Evolutionary conservation across 805 yeast species (phyloP).

Genomic region (Wickerhamiella kurtzmanii): DNA sequence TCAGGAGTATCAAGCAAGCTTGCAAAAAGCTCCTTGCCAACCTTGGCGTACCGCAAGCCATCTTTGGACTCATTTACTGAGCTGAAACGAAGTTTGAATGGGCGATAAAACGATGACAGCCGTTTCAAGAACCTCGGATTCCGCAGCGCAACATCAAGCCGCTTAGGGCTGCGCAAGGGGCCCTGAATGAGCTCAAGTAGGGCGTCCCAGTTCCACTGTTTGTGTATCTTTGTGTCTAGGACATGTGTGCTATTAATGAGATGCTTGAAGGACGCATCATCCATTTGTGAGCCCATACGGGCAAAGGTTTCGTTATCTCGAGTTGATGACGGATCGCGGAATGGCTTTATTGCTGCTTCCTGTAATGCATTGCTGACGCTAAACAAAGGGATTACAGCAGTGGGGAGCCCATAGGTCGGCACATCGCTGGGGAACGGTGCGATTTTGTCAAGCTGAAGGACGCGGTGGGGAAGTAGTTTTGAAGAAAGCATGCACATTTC

Average conservation of each 20-base stretch:
- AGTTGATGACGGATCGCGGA: not conserved
- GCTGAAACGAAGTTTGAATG: constrained; percentile 74
- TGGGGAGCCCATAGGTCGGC: not conserved
- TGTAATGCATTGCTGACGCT: constrained; percentile 30
- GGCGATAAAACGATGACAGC: constrained; percentile 74
- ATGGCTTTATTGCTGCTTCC: not conserved
- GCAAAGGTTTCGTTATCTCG: constrained; percentile 10
- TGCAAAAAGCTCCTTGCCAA: constrained; percentile 64
- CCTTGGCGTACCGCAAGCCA: constrained; percentile 45
- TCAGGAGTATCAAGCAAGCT: constrained; percentile 46
- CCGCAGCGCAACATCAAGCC: constrained; percentile 63
- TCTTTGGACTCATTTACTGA: constrained; percentile 34
- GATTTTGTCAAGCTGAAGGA: constrained; percentile 19
- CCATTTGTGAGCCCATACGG: constrained; percentile 32
- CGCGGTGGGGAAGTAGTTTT: constrained; percentile 39
- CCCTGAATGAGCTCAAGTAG: constrained; percentile 65
- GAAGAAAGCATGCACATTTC: constrained; percentile 46
- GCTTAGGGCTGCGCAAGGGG: constrained; percentile 56
- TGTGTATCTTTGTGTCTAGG: constrained; percentile 59
- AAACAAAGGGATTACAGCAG: constrained; percentile 31
- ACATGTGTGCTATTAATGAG: constrained; percentile 59
- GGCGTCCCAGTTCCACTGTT: constrained; percentile 79
- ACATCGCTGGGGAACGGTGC: not conserved
- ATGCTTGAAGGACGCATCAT: constrained; percentile 54
- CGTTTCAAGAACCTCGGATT: constrained; percentile 80